Base-by-base conservation (phyloP, 2,329 filamentous ascomycete genomes). In the Fusarium sp. region DNA sequence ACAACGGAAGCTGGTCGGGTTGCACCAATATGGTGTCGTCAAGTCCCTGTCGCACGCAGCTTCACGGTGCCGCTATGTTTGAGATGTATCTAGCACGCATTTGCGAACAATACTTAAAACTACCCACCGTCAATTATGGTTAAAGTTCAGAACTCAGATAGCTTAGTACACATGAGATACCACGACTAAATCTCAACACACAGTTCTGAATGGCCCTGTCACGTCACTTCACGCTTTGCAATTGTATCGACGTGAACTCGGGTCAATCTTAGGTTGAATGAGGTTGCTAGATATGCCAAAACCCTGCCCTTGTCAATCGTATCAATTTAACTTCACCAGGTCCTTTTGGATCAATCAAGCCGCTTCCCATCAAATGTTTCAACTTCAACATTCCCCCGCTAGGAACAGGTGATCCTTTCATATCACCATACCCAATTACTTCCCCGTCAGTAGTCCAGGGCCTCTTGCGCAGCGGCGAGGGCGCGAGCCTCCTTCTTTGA, bases 401-500 rank as follows among this genome's bases (percentile, higher is more conserved):
- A 11, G 31, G 23, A 23, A 20, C 23, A 3, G 23, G 42, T 34
- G 16, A 7, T 16, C 30, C 20, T 11, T 18, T n/a, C 47, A 8
- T 12, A 34, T 57, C 31, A 50, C 54, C 53, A 37, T 38, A 28
- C 31, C 30, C 31, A 54, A 15, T 57, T 40, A 7, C 41, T 28
- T 41, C 44, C 51, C 37, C 55, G 49, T 71, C 57, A 72, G 20
- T 50, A 49, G 5, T 74, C 69, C 16, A 75, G 62, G 6, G 72
- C 63, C 37, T 67, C 65, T 40, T 74, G 71, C 4, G 69, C 68
- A n/a, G 74, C 73, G 31, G 71, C 73, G 7, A 69, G 60, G 8
- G 67, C 71, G 8, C 73, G 72, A 15, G 70, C 67, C 41, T 74
- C 72, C n/a, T 70, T 61, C 5, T 66, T 55, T 8, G 76, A 73